phyloP scores from a whole-genome alignment of 192 early-diverging fungal species.

The Umbelopsis isabellina region DNA sequence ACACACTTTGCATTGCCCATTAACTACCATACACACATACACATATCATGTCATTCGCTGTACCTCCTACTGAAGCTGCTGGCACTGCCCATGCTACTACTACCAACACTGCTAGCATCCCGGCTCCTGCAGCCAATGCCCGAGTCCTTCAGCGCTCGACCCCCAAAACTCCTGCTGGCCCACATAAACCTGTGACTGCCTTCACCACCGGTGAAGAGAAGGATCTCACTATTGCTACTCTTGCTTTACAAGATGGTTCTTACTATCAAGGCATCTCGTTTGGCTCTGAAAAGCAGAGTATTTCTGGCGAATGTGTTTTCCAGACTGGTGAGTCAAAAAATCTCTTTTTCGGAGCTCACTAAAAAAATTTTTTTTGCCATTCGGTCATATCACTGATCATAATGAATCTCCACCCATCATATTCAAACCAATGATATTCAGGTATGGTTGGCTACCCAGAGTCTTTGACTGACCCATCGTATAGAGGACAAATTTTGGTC shows the following conservation, averaged over 20 bases:
- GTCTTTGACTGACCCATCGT: slow-evolving; percentile 97
- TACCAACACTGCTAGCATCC: slow-evolving; percentile 21
- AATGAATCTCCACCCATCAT: slow-evolving; percentile 12
- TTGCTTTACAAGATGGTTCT: slow-evolving; percentile 86
- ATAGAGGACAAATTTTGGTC: slow-evolving; percentile 97
- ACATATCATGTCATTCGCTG: slow-evolving; percentile 12
- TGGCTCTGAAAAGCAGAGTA: slow-evolving; percentile 81
- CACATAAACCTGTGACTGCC: slow-evolving; percentile 41
- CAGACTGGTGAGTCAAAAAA: slow-evolving; percentile 79
- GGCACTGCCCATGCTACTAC: slow-evolving; percentile 27
- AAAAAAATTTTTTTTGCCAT: neutral
- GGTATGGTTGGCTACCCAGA: slow-evolving; percentile 99
- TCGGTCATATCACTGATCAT: neutral
- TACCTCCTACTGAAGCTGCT: slow-evolving; percentile 27
- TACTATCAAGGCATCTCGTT: slow-evolving; percentile 92
- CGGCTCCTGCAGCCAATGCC: slow-evolving; percentile 37
- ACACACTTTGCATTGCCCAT: slow-evolving; percentile 10
- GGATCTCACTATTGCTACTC: slow-evolving; percentile 57
- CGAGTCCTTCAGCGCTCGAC: slow-evolving; percentile 24
- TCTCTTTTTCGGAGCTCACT: neutral
- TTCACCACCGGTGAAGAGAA: slow-evolving; percentile 34
- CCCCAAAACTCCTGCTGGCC: slow-evolving; percentile 41
- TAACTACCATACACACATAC: slow-evolving; percentile 6
- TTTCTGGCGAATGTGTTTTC: slow-evolving; percentile 98
- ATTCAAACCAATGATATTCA: slow-evolving; percentile 34